Conservation (phyloP, 1,284 basidiomycete species). For the Cryptococcus jaspeensis region DNA sequence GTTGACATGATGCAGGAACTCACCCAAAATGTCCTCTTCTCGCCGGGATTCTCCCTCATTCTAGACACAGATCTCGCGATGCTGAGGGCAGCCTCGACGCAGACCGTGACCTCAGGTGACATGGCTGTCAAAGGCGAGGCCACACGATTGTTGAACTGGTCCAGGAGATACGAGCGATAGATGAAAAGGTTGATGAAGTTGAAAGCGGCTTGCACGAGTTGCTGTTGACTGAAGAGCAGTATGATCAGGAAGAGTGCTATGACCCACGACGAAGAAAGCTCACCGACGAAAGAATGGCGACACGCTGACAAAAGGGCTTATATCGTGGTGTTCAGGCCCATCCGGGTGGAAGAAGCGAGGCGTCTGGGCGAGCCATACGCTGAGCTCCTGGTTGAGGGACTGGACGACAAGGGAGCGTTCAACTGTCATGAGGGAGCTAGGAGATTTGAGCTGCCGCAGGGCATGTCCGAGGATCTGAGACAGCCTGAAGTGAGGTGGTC, state of each 20-base stretch:
- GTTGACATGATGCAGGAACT: not conserved
- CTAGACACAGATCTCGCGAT: not conserved
- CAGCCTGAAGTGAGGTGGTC: not conserved
- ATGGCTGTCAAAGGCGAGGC: not conserved
- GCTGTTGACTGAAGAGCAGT: not conserved
- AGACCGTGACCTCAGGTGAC: constrained; percentile 1
- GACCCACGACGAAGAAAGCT: not conserved
- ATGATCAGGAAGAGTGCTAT: not conserved
- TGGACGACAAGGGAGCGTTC: not conserved
- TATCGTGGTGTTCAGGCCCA: not conserved
- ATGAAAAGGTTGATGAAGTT: constrained; percentile 6
- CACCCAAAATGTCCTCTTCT: constrained; percentile 3
- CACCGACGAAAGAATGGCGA: constrained; percentile 4
- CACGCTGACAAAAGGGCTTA: constrained; percentile 1
- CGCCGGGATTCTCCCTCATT: constrained; percentile 3
- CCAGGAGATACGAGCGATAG: constrained; percentile 1
- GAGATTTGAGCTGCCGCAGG: not conserved
- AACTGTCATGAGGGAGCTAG: not conserved
- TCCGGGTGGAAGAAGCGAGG: constrained; percentile 4
- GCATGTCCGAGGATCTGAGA: constrained; percentile 1
- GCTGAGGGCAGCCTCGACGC: constrained; percentile 1
- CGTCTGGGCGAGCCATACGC: not conserved
- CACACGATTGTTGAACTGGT: constrained; percentile 2
- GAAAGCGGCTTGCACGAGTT: constrained; percentile 1
- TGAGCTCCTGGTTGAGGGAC: not conserved